Conservation (phyloP, 1,139 yeast genomes). For the Zygosaccharomyces pseudobailii region DNA sequence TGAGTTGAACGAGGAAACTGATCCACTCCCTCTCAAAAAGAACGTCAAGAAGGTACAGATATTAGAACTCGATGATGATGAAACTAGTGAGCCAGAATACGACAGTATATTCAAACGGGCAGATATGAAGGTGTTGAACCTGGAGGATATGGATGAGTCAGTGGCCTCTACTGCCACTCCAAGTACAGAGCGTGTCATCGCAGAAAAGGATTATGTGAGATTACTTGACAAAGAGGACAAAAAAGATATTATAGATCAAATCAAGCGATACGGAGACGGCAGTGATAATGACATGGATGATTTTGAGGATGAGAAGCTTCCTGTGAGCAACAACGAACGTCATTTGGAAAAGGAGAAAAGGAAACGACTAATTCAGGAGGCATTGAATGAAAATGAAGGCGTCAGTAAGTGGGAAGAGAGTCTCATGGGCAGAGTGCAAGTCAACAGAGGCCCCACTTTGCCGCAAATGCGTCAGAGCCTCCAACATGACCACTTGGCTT, state of each 20-base stretch:
- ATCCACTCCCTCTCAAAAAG: slow-evolving; percentile 7
- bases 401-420: slow-evolving; percentile 10
- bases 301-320: slow-evolving; percentile 20
- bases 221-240: slow-evolving; percentile 23
- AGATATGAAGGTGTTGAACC: slow-evolving; percentile 7
- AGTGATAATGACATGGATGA: slow-evolving; percentile 14
- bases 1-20: slow-evolving; percentile 7
- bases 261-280: slow-evolving; percentile 17
- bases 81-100: neutral
- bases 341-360: slow-evolving; percentile 7
- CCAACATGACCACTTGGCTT: neutral
- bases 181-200: neutral
- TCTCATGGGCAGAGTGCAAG: slow-evolving; percentile 5
- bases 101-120: slow-evolving; percentile 3
- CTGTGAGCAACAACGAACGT: slow-evolving; percentile 16
- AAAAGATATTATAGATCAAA: slow-evolving; percentile 18
- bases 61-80: neutral
- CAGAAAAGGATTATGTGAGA: slow-evolving; percentile 22
- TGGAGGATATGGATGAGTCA: slow-evolving; percentile 13
- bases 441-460: neutral
- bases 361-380: slow-evolving; percentile 16
- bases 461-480: slow-evolving; percentile 5
- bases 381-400: slow-evolving; percentile 9
- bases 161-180: neutral
- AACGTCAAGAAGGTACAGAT: slow-evolving; percentile 1